phyloP scores from a whole-genome alignment of 2,329 filamentous ascomycete genomes.

The Neoscytalidium dimidiatum region DNA sequence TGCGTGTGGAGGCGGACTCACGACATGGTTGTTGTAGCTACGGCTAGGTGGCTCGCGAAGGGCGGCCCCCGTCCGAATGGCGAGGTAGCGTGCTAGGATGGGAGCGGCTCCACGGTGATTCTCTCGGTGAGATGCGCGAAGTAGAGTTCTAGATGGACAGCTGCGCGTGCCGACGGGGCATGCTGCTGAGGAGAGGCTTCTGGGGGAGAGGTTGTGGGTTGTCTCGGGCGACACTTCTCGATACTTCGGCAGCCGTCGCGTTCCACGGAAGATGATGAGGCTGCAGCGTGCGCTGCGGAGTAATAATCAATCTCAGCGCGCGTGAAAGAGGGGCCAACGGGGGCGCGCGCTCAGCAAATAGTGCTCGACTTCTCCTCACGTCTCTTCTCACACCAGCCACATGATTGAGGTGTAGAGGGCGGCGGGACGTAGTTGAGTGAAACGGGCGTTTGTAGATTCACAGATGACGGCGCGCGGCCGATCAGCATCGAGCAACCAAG shows the following conservation, averaged over 20 bases:
- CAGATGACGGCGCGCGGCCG: conserved; percentile 10
- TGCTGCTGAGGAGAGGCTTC: background rate
- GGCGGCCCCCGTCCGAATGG: conserved; percentile 7
- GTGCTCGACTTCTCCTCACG: background rate
- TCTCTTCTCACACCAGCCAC: conserved; percentile 7
- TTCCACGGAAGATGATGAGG: conserved; percentile 16
- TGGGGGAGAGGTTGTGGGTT: background rate
- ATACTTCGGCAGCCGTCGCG: conserved; percentile 13
- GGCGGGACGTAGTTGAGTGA: conserved; percentile 1
- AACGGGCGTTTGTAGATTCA: conserved; percentile 14
- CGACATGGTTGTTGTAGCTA: conserved; percentile 16
- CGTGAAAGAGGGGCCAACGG: conserved; percentile 4
- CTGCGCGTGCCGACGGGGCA: conserved; percentile 5
- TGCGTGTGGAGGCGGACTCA: conserved; percentile 11
- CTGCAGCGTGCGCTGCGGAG: conserved; percentile 17
- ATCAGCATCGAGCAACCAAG: conserved; percentile 15
- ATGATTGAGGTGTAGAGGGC: background rate
- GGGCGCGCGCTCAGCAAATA: conserved; percentile 8
- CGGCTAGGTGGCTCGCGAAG: background rate
- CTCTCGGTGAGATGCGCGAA: conserved; percentile 2
- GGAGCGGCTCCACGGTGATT: conserved; percentile 9
- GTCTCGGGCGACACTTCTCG: conserved; percentile 14
- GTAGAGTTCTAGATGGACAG: conserved; percentile 10
- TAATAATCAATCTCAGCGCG: conserved; percentile 14
- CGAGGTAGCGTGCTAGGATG: background rate